These are phyloP conservation scores for Abortiporus biennis DNA, from an alignment of 1,284 basidiomycete species.

Conservation along the genomic window DNA sequence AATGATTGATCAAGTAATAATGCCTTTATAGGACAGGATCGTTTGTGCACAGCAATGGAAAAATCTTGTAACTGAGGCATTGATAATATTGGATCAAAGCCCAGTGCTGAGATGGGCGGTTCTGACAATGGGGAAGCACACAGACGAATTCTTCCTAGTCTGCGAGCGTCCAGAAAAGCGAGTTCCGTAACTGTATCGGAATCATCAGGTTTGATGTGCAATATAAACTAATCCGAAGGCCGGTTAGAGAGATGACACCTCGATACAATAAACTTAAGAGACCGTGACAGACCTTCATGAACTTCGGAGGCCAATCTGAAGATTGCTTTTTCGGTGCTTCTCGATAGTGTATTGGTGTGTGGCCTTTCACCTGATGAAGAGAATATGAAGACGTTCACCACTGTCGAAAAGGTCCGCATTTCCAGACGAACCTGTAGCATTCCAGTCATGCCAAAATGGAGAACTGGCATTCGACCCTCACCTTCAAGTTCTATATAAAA, in stretches of 20 bases:
- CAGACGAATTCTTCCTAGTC: conserved; percentile 69
- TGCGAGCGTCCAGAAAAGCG: conserved; percentile 64
- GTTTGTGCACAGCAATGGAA: conserved; percentile 40
- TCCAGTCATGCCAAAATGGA: conserved; percentile 85
- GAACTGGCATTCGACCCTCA: conserved; percentile 55
- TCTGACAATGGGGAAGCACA: conserved; percentile 53
- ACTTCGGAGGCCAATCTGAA: conserved; percentile 73
- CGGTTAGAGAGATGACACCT: no score
- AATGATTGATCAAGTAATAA: conserved; percentile 79
- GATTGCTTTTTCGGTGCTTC: conserved; percentile 43
- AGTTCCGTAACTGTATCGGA: conserved; percentile 35
- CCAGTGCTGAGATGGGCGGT: conserved; percentile 64
- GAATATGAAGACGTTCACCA: background rate
- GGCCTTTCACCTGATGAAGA: conserved; percentile 50
- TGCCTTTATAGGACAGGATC: conserved; percentile 72
- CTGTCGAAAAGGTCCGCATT: background rate
- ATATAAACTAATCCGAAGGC: conserved; percentile 44
- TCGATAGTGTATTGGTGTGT: conserved; percentile 59
- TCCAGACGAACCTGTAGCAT: conserved; percentile 58
- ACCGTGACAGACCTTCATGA: conserved; percentile 57
- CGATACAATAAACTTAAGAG: no score
- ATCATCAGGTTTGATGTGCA: conserved; percentile 39
- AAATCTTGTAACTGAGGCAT: conserved; percentile 67
- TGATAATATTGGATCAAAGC: conserved; percentile 74
- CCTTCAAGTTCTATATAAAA: conserved; percentile 72